Percentiles rank a stretch among this genome's conserved stretches.
phyloP scores from a whole-genome alignment of 1,284 basidiomycete species.

The Rhodotorula sp. region DNA sequence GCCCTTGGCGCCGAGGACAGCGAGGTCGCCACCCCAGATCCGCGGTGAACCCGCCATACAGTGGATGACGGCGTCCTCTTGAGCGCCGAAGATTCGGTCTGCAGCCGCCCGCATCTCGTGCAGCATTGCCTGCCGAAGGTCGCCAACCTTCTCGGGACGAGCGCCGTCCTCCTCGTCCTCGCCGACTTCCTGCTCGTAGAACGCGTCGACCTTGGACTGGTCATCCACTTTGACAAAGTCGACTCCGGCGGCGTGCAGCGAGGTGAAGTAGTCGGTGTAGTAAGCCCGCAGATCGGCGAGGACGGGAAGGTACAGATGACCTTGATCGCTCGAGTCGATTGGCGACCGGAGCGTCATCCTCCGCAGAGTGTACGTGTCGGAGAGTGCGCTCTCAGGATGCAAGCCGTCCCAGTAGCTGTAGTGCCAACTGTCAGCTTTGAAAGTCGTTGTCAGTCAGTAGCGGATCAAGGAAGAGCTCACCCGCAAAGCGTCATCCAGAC shows the following conservation, averaged over 20 bases:
- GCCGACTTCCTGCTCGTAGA: constrained; percentile 17
- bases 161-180: not conserved
- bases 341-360: constrained; percentile 13
- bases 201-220: constrained; percentile 42
- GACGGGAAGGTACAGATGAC: constrained; percentile 33
- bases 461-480: not conserved
- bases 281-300: constrained; percentile 38
- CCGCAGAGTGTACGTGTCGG: constrained; percentile 21
- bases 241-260: constrained; percentile 42
- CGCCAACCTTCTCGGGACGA: constrained; percentile 1
- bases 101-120: constrained; percentile 39
- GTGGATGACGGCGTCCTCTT: constrained; percentile 38
- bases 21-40: constrained; percentile 25
- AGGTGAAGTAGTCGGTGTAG: constrained; percentile 44
- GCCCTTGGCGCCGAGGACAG: not conserved
- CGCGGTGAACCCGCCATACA: constrained; percentile 45
- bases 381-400: constrained; percentile 26
- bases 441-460: too few relatives aligned
- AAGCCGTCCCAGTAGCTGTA: constrained; percentile 40
- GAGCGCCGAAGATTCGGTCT: constrained; percentile 39
- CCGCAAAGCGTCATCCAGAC: constrained; percentile 44
- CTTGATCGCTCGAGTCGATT: constrained; percentile 1
- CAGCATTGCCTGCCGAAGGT: constrained; percentile 9
- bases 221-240: constrained; percentile 48
- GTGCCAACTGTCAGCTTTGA: not conserved